These are phyloP conservation scores for Diaporthe nobilis DNA, from an alignment of 2,329 filamentous ascomycete species.

Conservation along the genomic window DNA sequence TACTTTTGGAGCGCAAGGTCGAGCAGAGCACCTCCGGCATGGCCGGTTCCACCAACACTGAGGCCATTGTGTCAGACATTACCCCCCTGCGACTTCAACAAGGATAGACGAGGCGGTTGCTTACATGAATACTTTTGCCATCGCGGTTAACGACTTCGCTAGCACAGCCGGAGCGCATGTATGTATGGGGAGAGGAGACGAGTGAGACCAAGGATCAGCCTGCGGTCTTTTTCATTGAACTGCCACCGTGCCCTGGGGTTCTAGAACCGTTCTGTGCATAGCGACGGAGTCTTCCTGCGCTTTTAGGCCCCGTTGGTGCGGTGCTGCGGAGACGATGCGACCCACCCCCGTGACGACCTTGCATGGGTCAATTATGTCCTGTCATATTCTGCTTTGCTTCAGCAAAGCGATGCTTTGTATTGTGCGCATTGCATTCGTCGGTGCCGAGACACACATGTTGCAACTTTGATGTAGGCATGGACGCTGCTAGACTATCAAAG, in stretches of 20 bases:
- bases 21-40: slow-evolving; percentile 25
- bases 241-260: not conserved
- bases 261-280: not conserved
- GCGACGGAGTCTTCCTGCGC: slow-evolving; percentile 3
- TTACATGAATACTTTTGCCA: slow-evolving; percentile 25
- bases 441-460: not conserved
- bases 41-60: slow-evolving; percentile 30
- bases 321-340: slow-evolving; percentile 10
- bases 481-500: not conserved
- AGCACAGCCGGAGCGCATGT: too few species aligned
- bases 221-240: not conserved
- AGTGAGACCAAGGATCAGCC: not conserved
- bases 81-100: too few species aligned
- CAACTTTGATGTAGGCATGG: not conserved
- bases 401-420: not conserved
- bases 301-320: not conserved
- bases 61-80: not conserved
- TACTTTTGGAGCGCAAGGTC: slow-evolving; percentile 12
- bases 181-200: not conserved
- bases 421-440: slow-evolving; percentile 1
- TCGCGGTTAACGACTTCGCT: not conserved
- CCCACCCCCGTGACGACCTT: slow-evolving; percentile 9
- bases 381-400: slow-evolving; percentile 7
- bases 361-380: not conserved
- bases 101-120: not conserved